Percentiles rank a stretch among this genome's conserved stretches.
These are phyloP conservation scores for Exsudoporus floridanus DNA, from an alignment of 1,284 basidiomycete species.

Conservation along the genomic window DNA sequence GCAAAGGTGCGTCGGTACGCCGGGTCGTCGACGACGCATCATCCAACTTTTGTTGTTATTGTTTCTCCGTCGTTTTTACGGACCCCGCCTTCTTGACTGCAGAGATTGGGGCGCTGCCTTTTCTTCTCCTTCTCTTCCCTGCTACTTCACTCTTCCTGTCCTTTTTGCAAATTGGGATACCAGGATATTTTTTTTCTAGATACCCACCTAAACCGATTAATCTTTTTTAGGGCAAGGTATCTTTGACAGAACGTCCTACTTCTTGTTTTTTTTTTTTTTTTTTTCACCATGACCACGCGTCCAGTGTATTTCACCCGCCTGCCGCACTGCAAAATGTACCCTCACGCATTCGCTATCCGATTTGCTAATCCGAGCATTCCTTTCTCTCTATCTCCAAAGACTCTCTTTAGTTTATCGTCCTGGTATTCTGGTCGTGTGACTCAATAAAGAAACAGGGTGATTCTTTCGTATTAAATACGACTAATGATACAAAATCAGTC, in stretches of 20 bases:
- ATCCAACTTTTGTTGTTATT: background rate
- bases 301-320: constrained; percentile 21
- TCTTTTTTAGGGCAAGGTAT: background rate
- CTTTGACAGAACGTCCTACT: constrained; percentile 1
- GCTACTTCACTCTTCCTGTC: background rate
- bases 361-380: constrained; percentile 2
- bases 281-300: constrained; percentile 6
- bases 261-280: background rate
- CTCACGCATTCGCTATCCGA: constrained; percentile 20
- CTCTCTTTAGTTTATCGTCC: too few relatives aligned
- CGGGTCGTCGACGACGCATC: background rate
- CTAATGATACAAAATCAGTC: background rate
- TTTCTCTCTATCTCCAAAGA: background rate
- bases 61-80: background rate
- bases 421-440: constrained; percentile 9
- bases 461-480: constrained; percentile 11
- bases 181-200: constrained; percentile 1
- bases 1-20: background rate
- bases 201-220: constrained; percentile 12
- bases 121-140: background rate
- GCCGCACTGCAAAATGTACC: constrained; percentile 23
- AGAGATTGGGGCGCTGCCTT: background rate
- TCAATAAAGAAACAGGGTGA: background rate
- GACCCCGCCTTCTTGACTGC: background rate
- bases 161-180: constrained; percentile 3